Conservation (phyloP, 2,329 filamentous ascomycete genomes). For the Graphilbum fragrans region DNA sequence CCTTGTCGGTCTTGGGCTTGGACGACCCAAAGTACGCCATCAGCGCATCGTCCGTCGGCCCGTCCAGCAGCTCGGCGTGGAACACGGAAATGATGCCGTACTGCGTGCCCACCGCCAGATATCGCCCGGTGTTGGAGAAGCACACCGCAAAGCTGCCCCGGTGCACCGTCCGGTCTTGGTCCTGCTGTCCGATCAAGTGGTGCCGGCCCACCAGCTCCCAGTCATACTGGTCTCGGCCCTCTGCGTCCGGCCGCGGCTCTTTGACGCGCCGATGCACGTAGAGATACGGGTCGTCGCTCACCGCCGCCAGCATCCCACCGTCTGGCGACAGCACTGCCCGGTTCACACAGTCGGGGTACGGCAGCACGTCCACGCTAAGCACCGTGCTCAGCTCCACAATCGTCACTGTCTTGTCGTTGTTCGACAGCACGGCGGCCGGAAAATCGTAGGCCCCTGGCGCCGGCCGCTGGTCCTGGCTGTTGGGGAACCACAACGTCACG, state of each 20-base stretch:
- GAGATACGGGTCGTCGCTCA: slow-evolving; percentile 76
- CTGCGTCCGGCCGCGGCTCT: slow-evolving; percentile 15
- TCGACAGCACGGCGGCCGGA: slow-evolving; percentile 62
- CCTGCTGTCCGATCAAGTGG: slow-evolving; percentile 44
- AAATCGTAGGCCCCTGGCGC: slow-evolving; percentile 31
- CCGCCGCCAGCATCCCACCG: slow-evolving; percentile 65
- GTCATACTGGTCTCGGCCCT: slow-evolving; percentile 18
- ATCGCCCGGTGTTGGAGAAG: slow-evolving; percentile 59
- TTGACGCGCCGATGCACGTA: slow-evolving; percentile 61
- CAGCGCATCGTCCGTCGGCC: slow-evolving; percentile 35
- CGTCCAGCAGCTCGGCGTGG: slow-evolving; percentile 35
- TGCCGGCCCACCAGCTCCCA: slow-evolving; percentile 42
- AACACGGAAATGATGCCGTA: slow-evolving; percentile 71
- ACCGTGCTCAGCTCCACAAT: slow-evolving; percentile 62
- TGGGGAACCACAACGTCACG: slow-evolving; percentile 51
- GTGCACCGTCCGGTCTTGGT: slow-evolving; percentile 39
- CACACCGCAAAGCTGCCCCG: slow-evolving; percentile 66
- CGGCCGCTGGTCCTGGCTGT: slow-evolving; percentile 18
- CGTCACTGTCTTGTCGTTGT: slow-evolving; percentile 84
- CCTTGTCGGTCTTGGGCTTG: slow-evolving; percentile 53
- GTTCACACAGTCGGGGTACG: slow-evolving; percentile 79
- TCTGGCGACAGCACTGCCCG: slow-evolving; percentile 90
- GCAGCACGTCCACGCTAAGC: slow-evolving; percentile 56
- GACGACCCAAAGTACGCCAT: slow-evolving; percentile 70
- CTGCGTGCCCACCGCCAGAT: slow-evolving; percentile 68